Percentiles rank a stretch among this genome's conserved stretches.
Evolutionary conservation across 108 stramenopile genomes (phyloP).

Genomic region (Nitzschia palea): DNA sequence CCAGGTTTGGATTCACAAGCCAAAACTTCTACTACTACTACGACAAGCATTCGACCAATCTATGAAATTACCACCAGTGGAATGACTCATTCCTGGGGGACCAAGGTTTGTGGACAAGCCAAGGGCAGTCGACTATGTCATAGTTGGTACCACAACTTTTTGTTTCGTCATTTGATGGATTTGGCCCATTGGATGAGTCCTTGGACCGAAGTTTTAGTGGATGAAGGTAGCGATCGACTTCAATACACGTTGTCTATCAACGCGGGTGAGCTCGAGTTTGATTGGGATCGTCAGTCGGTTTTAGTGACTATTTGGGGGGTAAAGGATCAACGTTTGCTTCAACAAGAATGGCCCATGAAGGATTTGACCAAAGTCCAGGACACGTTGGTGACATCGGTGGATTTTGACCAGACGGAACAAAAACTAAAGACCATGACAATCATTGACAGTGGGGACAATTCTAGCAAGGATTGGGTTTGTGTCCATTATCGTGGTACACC

Average conservation of each 20-base stretch:
- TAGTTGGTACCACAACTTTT: constrained; percentile 8
- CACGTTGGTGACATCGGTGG: constrained; percentile 9
- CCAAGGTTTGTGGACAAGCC: constrained; percentile 39
- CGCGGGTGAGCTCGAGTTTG: constrained; percentile 82
- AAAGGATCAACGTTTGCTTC: constrained; percentile 9
- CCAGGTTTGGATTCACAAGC: background rate
- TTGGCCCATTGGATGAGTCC: constrained; percentile 47
- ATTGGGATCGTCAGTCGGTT: constrained; percentile 44
- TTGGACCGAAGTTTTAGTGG: constrained; percentile 39
- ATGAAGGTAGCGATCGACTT: constrained; percentile 22
- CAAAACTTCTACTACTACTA: background rate
- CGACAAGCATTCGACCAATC: constrained; percentile 25
- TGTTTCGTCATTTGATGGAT: constrained; percentile 11
- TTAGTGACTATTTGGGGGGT: constrained; percentile 31
- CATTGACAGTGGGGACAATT: background rate
- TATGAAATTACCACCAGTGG: constrained; percentile 83
- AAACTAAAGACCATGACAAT: background rate
- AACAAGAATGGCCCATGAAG: constrained; percentile 23
- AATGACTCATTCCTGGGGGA: constrained; percentile 84
- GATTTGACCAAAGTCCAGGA: constrained; percentile 26
- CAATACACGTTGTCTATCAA: constrained; percentile 72
- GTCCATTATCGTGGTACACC: constrained; percentile 32
- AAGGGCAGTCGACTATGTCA: constrained; percentile 26
- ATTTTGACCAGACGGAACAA: constrained; percentile 5
- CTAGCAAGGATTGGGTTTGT: constrained; percentile 37